Base-by-base conservation (phyloP, 2,329 filamentous ascomycete species). In the Colletotrichum sp. region DNA sequence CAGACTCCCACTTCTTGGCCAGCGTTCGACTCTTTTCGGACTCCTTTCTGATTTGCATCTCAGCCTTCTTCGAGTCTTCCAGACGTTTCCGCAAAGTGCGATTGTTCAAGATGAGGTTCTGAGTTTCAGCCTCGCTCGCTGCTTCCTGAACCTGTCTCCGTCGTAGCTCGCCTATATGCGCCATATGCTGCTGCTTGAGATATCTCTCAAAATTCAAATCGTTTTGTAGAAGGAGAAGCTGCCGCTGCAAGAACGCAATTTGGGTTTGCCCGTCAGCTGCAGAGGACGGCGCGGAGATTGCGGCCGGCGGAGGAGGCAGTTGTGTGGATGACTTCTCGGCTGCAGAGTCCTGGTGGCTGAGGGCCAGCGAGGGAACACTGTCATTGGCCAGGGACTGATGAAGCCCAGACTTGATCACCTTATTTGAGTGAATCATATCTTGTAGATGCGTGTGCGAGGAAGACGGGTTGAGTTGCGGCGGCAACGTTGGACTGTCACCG, bases 171-270 rank as follows among this genome's bases (percentile, higher is more conserved):
- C 94, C 94, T 81, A 97, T 96, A 75, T 96, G 94, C 3, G 93
- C 91, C 78, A 96, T 91, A 82, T 96, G 95, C 80, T 97, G 95
- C 78, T 95, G 92, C 82, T 96, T 96, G 80, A 96, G 89, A 83
- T 95, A 96, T 30, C 94, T 90, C 83, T 97, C 95, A 80, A 96
- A 97, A 78, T 94, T 95, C 59, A 97, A 87, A 79, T 97, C 95
- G 77, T 96, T 97, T 60, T 93, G 92, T 13, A 97, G 84, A 3
- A 96, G 86, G 69, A 95, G 90, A n/a, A 95, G 90, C 79, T 96
- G 93, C 57, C 93, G 90, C 78, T 95, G 92, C 5, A 97, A 85
- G 78, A 92, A 91, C 2, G 89, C 86, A 32, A 89, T 80, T 73
- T 89, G 85, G 18, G 85, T 81, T 76, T 84, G 80, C 65, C 80